Evolutionary conservation across 106 monocot species (phyloP).

Genomic region (Apostasia shenzhenica): DNA sequence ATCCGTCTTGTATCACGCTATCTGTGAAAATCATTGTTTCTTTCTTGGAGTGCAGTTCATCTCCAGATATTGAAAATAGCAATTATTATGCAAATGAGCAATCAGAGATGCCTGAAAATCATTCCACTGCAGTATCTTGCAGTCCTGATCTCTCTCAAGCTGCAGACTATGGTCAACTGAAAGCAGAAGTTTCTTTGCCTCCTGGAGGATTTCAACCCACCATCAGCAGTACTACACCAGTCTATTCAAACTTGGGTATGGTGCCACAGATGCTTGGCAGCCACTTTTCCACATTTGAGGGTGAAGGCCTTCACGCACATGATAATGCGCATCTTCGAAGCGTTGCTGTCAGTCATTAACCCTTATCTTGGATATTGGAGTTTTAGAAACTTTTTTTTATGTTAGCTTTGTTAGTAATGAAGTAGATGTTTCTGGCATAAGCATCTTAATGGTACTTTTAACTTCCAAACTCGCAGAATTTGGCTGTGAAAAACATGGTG

Average conservation of each 20-base stretch:
- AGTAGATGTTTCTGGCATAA: too few relatives aligned
- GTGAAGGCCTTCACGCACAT: constrained; percentile 43
- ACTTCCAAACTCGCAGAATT: too few relatives aligned
- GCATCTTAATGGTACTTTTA: too few relatives aligned
- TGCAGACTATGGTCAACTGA: constrained; percentile 35
- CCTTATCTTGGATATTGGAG: not conserved
- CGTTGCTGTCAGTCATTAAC: constrained; percentile 47
- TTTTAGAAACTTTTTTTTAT: too few relatives aligned
- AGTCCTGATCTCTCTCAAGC: constrained; percentile 15
- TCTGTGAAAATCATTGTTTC: not conserved
- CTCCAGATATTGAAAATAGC: constrained; percentile 16
- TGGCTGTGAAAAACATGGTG: too few relatives aligned
- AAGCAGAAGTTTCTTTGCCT: constrained; percentile 17
- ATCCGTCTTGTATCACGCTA: too few relatives aligned
- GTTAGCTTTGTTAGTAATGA: too few relatives aligned
- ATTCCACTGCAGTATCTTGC: constrained; percentile 17
- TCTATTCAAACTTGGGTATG: constrained; percentile 47
- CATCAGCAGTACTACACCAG: constrained; percentile 39
- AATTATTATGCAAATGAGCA: not conserved
- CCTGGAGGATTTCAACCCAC: constrained; percentile 29
- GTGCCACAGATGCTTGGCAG: constrained; percentile 49
- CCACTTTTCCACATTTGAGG: constrained; percentile 39
- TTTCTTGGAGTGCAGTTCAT: constrained; percentile 5
- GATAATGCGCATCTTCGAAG: constrained; percentile 35
- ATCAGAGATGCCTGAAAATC: constrained; percentile 25